Conservation (phyloP, 2,329 filamentous ascomycete species). For the Chrysoporthe cubensis region DNA sequence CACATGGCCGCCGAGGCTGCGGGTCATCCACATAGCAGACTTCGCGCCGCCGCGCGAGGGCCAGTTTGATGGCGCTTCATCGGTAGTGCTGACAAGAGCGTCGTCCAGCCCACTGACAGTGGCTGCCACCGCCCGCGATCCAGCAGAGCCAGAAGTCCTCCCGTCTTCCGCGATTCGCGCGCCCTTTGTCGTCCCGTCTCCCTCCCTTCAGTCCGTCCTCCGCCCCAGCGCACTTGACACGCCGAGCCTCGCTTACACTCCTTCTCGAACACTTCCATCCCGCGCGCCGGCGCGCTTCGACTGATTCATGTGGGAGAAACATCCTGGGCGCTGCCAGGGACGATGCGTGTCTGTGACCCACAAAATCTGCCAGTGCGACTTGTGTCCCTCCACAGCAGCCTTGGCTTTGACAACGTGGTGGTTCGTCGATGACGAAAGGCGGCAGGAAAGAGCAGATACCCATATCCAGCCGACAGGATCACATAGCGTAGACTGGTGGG, state of each 20-base stretch:
- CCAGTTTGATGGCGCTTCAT: neutral
- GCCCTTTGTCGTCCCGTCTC: no score
- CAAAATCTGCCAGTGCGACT: conserved; percentile 6
- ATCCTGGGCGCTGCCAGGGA: conserved; percentile 10
- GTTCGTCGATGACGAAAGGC: conserved; percentile 4
- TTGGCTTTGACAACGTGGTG: neutral
- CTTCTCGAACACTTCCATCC: neutral
- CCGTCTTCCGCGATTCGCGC: conserved; percentile 1
- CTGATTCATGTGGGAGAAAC: neutral
- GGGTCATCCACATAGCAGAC: neutral
- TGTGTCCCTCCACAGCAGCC: neutral
- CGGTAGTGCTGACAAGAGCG: no score
- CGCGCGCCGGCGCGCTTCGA: neutral
- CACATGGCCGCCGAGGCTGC: conserved; percentile 3
- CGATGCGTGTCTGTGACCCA: conserved; percentile 7
- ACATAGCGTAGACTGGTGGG: neutral
- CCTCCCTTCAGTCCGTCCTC: no score
- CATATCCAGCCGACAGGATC: neutral
- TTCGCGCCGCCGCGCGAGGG: neutral
- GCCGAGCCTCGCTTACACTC: conserved; percentile 3
- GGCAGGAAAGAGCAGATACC: neutral
- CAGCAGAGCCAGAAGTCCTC: no score
- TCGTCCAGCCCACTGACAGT: no score
- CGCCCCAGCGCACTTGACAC: no score
- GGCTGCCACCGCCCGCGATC: no score